Conservation (phyloP, 805 yeast species). For the Nakazawaea pomicola region DNA sequence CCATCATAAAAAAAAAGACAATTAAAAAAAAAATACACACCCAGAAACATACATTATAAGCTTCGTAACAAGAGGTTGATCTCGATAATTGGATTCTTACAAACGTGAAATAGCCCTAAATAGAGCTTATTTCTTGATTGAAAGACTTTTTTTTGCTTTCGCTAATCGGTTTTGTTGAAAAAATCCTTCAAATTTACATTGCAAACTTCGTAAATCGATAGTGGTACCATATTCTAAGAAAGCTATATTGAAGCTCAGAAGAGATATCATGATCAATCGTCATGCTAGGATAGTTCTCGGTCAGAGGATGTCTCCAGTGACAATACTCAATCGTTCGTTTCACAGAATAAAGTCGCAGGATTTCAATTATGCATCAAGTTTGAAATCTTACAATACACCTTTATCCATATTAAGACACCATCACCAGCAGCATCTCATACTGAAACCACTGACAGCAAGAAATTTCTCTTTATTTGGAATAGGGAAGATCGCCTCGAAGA, state of each 20-base stretch:
- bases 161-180: too few species aligned
- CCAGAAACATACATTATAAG: too few species aligned
- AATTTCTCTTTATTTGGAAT: conserved; percentile 30
- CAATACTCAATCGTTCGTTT: conserved; percentile 1
- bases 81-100: too few species aligned
- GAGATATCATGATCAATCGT: background rate
- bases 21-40: too few species aligned
- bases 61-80: too few species aligned
- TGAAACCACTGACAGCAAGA: conserved; percentile 1
- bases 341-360: background rate
- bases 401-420: conserved; percentile 6
- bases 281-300: background rate
- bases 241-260: too few species aligned
- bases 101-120: too few species aligned
- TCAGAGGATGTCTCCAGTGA: background rate
- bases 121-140: too few species aligned
- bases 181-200: too few species aligned
- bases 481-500: conserved; percentile 51
- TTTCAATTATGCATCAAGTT: background rate
- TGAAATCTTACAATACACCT: conserved; percentile 1
- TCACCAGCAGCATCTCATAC: conserved; percentile 1
- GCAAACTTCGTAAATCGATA: too few species aligned
- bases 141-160: too few species aligned
- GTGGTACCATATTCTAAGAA: background rate
- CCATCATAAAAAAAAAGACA: too few species aligned